Conservation (phyloP, 768 basidiomycete genomes). For the Trametes coccinea region DNA sequence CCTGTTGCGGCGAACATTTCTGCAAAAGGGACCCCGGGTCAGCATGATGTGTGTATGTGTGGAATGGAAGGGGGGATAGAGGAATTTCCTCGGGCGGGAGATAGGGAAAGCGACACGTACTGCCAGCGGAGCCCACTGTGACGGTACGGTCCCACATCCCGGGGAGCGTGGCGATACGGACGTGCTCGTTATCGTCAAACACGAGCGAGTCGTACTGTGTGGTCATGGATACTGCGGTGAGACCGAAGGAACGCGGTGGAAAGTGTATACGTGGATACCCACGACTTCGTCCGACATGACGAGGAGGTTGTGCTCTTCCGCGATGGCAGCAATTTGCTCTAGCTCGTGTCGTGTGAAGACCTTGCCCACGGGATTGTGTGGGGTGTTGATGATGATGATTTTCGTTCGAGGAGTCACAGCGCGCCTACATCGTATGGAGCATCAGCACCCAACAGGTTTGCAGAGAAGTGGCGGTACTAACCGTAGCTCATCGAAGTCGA, state of each 20-base stretch:
- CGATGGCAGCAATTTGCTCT: slow-evolving; percentile 80
- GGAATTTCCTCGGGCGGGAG: slow-evolving; percentile 5
- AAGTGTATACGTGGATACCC: neutral
- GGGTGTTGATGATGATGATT: slow-evolving; percentile 94
- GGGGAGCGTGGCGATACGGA: slow-evolving; percentile 91
- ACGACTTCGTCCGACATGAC: slow-evolving; percentile 94
- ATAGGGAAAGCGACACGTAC: slow-evolving; percentile 42
- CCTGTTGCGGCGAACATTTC: slow-evolving; percentile 97
- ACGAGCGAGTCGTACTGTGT: slow-evolving; percentile 89
- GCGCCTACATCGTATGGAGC: slow-evolving; percentile 43
- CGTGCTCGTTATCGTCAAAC: slow-evolving; percentile 84
- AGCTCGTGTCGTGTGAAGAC: slow-evolving; percentile 87
- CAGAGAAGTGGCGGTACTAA: slow-evolving; percentile 30
- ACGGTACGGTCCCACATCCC: slow-evolving; percentile 99
- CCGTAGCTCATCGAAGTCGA: slow-evolving; percentile 89
- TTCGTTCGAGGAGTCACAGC: slow-evolving; percentile 90
- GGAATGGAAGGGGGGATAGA: neutral
- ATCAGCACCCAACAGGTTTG: neutral
- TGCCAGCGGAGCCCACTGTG: slow-evolving; percentile 94
- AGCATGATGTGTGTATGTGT: slow-evolving; percentile 6
- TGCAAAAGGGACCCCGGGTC: slow-evolving; percentile 31
- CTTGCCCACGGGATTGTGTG: slow-evolving; percentile 98
- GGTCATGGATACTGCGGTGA: slow-evolving; percentile 2
- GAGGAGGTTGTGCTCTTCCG: slow-evolving; percentile 89
- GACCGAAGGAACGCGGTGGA: neutral